Evolutionary conservation across 2,329 filamentous ascomycete species (phyloP).

Genomic region (Dothideomycetidae sp.): DNA sequence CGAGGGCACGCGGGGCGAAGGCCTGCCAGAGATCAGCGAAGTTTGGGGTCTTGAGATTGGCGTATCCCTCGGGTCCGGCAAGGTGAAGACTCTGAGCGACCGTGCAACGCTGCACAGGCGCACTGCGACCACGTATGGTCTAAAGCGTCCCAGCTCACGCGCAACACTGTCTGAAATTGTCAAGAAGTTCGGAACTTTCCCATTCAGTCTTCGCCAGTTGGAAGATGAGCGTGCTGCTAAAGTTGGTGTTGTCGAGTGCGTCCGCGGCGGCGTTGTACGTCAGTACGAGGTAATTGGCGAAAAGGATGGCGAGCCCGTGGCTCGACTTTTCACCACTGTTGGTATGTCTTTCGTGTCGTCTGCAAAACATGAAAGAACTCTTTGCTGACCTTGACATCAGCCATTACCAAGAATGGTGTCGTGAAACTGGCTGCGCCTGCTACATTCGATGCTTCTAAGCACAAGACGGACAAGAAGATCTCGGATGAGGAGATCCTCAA

Average conservation of each 20-base stretch:
- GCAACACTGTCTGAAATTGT: slow-evolving; percentile 87
- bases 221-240: slow-evolving; percentile 92
- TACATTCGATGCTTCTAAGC: slow-evolving; percentile 61
- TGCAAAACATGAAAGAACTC: background rate
- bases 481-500: slow-evolving; percentile 88
- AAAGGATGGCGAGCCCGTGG: slow-evolving; percentile 75
- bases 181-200: slow-evolving; percentile 95
- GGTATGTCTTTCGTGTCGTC: slow-evolving; percentile 46
- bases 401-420: slow-evolving; percentile 94
- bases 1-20: slow-evolving; percentile 83
- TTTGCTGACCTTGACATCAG: slow-evolving; percentile 39
- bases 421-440: slow-evolving; percentile 70
- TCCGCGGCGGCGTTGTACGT: slow-evolving; percentile 79
- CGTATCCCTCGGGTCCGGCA: slow-evolving; percentile 77
- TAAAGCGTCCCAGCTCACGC: slow-evolving; percentile 88
- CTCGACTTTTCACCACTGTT: slow-evolving; percentile 76
- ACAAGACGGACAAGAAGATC: slow-evolving; percentile 96
- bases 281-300: slow-evolving; percentile 95
- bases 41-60: slow-evolving; percentile 98
- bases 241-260: slow-evolving; percentile 93
- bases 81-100: slow-evolving; percentile 84
- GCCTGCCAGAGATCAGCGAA: slow-evolving; percentile 73
- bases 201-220: slow-evolving; percentile 92
- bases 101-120: slow-evolving; percentile 85
- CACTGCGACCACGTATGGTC: slow-evolving; percentile 76